Evolutionary conservation across 768 basidiomycete genomes (phyloP).

Genomic region (Tylopilus vinaceipallidus): DNA sequence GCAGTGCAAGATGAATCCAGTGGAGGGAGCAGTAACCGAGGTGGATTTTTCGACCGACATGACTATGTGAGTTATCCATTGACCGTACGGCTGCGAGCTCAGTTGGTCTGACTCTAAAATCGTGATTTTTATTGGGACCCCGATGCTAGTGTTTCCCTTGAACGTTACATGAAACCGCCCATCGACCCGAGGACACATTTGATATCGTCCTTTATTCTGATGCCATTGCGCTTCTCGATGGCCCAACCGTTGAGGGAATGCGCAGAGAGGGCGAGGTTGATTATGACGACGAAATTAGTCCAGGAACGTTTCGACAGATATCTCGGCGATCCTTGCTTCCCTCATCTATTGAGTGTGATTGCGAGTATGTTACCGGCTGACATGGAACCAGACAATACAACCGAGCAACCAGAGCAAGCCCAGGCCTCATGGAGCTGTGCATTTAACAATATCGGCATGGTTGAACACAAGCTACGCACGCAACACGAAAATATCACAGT

Average conservation of each 20-base stretch:
- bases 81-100: too few relatives aligned
- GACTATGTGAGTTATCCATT: conserved; percentile 11
- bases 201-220: conserved; percentile 12
- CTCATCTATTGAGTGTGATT: conserved; percentile 8
- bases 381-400: not conserved
- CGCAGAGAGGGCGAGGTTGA: conserved; percentile 9
- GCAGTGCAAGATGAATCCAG: conserved; percentile 20
- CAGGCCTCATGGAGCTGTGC: conserved; percentile 7
- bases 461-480: conserved; percentile 11
- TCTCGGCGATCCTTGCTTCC: conserved; percentile 15
- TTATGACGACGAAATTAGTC: conserved; percentile 10
- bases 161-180: conserved; percentile 18
- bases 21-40: conserved; percentile 7
- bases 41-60: conserved; percentile 10
- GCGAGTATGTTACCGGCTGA: too few relatives aligned
- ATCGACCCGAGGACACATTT: conserved; percentile 19
- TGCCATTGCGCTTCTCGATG: conserved; percentile 22
- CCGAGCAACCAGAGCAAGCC: not conserved
- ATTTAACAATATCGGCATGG: conserved; percentile 14
- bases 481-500: conserved; percentile 7
- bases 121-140: too few relatives aligned
- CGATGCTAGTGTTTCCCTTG: conserved; percentile 18
- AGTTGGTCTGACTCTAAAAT: too few relatives aligned
- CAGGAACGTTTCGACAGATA: conserved; percentile 14
- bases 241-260: conserved; percentile 1